These are phyloP conservation scores for Trypanosoma lewisi DNA, from an alignment of 208 protist genomes.

Conservation along the genomic window DNA sequence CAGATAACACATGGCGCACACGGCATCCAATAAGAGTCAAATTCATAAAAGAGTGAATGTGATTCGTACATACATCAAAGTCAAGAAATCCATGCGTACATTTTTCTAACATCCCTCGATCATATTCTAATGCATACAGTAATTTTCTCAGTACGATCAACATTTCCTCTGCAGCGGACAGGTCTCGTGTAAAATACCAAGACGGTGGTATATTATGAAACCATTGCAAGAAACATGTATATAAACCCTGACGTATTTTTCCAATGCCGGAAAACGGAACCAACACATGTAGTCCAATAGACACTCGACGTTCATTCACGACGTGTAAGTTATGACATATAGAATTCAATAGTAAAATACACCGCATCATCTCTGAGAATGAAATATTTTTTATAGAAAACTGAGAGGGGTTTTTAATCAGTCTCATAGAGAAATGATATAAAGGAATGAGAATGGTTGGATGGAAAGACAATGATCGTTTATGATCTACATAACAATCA, in stretches of 20 bases:
- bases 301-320: conserved; percentile 52
- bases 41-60: not conserved
- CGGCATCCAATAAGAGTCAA: conserved; percentile 10
- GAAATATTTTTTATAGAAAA: conserved; percentile 76
- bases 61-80: conserved; percentile 26
- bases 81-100: conserved; percentile 61
- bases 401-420: conserved; percentile 46
- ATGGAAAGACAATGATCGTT: conserved; percentile 46
- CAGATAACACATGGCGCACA: not conserved
- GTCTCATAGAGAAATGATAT: conserved; percentile 44
- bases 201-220: conserved; percentile 73
- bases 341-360: conserved; percentile 55
- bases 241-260: conserved; percentile 70
- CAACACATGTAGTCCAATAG: conserved; percentile 29
- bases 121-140: conserved; percentile 46
- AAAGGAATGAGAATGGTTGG: conserved; percentile 55
- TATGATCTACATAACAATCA: conserved; percentile 52
- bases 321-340: conserved; percentile 51
- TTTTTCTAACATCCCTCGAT: conserved; percentile 30
- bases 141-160: conserved; percentile 52
- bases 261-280: conserved; percentile 67
- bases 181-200: conserved; percentile 75
- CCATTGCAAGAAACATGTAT: conserved; percentile 76
- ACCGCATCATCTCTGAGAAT: conserved; percentile 79
- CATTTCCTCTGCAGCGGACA: conserved; percentile 41